Evolutionary conservation across 176 grass and related monocot genomes (phyloP).

Genomic region (Avena eriantha): DNA sequence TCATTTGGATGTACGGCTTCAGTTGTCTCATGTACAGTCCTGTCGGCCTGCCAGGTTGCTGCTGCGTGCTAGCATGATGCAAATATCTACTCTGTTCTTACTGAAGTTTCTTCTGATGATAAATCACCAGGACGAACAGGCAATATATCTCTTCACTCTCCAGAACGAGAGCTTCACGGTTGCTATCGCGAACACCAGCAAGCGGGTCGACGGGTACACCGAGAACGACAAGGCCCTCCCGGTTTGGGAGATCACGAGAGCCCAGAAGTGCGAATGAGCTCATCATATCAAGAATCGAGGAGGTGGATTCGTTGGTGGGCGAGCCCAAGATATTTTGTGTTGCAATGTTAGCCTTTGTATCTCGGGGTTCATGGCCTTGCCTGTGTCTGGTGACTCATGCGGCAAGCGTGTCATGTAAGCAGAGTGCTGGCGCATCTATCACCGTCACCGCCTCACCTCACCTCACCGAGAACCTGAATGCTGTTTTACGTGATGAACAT

Average conservation of each 20-base stretch:
- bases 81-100: slow-evolving; percentile 13
- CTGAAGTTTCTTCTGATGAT: slow-evolving; percentile 31
- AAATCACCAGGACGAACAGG: slow-evolving; percentile 78
- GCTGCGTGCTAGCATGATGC: background rate
- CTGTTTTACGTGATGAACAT: background rate
- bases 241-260: slow-evolving; percentile 73
- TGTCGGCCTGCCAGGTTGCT: background rate
- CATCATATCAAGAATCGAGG: too few relatives aligned
- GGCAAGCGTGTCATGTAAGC: background rate
- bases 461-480: background rate
- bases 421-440: background rate
- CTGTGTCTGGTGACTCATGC: background rate
- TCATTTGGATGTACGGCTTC: background rate
- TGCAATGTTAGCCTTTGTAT: background rate
- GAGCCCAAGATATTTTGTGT: background rate
- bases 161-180: slow-evolving; percentile 74
- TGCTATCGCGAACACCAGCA: slow-evolving; percentile 70
- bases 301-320: background rate
- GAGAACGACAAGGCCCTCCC: slow-evolving; percentile 35
- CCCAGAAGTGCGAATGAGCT: slow-evolving; percentile 76
- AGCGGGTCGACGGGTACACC: slow-evolving; percentile 14
- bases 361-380: background rate
- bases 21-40: background rate
- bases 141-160: slow-evolving; percentile 89
- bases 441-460: too few relatives aligned